These are phyloP conservation scores for Pelargonium citronellum DNA, from an alignment of 441 rosid genomes.

Conservation along the genomic window DNA sequence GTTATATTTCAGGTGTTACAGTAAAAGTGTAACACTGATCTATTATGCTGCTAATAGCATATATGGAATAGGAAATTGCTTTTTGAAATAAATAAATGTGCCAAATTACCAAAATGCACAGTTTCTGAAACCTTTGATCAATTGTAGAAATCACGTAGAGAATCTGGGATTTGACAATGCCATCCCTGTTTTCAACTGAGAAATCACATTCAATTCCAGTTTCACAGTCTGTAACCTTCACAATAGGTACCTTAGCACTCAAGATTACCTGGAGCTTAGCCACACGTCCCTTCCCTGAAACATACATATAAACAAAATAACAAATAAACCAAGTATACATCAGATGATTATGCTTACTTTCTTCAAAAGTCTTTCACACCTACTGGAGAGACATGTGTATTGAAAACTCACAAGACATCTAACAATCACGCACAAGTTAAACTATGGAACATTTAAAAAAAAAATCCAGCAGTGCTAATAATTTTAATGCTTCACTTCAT, in stretches of 20 bases:
- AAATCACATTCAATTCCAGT: constrained; percentile 47
- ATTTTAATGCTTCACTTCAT: neutral
- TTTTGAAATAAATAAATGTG: constrained; percentile 2
- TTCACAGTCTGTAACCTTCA: constrained; percentile 38
- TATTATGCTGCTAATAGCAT: neutral
- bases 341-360: neutral
- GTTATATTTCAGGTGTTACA: neutral
- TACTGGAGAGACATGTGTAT: neutral
- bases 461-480: too few species aligned
- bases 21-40: neutral
- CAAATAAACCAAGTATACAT: neutral
- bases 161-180: constrained; percentile 38
- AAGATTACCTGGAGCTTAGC: constrained; percentile 31
- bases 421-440: neutral
- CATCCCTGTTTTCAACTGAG: constrained; percentile 49
- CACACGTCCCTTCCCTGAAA: constrained; percentile 42
- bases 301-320: constrained; percentile 1
- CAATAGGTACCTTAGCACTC: constrained; percentile 50
- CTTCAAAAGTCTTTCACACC: neutral
- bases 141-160: constrained; percentile 37
- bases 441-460: neutral
- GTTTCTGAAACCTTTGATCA: constrained; percentile 51
- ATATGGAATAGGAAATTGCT: neutral
- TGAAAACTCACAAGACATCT: neutral
- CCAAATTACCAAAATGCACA: constrained; percentile 45